A percentile compares a stretch with the other conserved stretches of the same genome.
Evolutionary conservation across 192 early-diverging fungal species (phyloP).

Genomic region (Neocallimastix lanati): DNA sequence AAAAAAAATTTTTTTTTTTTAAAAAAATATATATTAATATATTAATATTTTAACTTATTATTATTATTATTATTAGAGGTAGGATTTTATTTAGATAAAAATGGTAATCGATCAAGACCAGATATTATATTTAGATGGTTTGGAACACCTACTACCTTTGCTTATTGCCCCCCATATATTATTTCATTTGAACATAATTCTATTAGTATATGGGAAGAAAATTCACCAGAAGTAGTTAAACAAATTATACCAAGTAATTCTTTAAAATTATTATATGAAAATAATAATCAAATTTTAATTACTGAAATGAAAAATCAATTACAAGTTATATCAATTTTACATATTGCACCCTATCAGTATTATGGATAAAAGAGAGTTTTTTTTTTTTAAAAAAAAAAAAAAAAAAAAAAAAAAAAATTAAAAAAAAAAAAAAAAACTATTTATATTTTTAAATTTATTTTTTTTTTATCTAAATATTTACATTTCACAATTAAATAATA

Average conservation of each 20-base stretch:
- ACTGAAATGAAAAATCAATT: background rate
- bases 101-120: slow-evolving; percentile 21
- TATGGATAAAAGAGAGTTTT: too few species aligned
- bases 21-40: too few species aligned
- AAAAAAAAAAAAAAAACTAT: too few species aligned
- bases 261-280: background rate
- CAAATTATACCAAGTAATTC: background rate
- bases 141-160: background rate
- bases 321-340: background rate
- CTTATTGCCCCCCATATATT: background rate
- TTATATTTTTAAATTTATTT: too few species aligned
- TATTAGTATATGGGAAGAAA: background rate
- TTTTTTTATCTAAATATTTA: too few species aligned
- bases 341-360: background rate
- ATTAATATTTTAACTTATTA: background rate
- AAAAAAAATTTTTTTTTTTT: too few species aligned
- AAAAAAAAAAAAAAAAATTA: too few species aligned
- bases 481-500: too few species aligned
- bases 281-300: background rate
- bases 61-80: slow-evolving; percentile 35
- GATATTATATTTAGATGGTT: background rate
- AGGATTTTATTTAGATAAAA: slow-evolving; percentile 80
- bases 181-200: background rate
- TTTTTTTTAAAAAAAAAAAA: too few species aligned
- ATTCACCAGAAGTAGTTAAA: background rate